These are phyloP conservation scores for Pestalotiopsis sp. DNA, from an alignment of 2,329 filamentous ascomycete species.

Conservation along the genomic window DNA sequence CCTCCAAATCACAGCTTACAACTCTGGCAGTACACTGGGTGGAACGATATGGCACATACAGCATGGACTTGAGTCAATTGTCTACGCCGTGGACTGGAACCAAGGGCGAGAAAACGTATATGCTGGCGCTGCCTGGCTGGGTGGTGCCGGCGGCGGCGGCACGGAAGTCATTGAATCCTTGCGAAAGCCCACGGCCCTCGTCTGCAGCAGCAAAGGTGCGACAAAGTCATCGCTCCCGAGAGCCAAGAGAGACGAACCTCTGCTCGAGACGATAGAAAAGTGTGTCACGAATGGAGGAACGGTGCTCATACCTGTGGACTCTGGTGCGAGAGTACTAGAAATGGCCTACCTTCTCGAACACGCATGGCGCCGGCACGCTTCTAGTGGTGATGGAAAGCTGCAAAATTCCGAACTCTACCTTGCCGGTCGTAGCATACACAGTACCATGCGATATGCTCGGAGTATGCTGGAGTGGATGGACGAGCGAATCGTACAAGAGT, in stretches of 20 bases:
- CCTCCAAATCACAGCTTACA: constrained; percentile 94
- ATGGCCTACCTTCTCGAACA: constrained; percentile 91
- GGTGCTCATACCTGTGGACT: constrained; percentile 91
- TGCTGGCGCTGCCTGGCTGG: constrained; percentile 90
- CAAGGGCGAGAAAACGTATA: constrained; percentile 96
- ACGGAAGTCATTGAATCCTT: constrained; percentile 93
- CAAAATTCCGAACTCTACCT: constrained; percentile 70
- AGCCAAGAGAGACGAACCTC: constrained; percentile 81
- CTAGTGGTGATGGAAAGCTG: constrained; percentile 50
- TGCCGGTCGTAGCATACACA: constrained; percentile 82
- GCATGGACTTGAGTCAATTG: constrained; percentile 92
- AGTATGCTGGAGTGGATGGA: constrained; percentile 99
- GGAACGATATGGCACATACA: constrained; percentile 99
- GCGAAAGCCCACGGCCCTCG: constrained; percentile 87
- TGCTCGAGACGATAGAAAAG: constrained; percentile 79
- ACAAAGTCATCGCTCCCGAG: constrained; percentile 71
- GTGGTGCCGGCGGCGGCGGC: constrained; percentile 76
- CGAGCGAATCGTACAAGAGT: constrained; percentile 88
- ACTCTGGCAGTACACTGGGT: constrained; percentile 91
- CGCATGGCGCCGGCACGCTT: constrained; percentile 75
- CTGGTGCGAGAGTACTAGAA: constrained; percentile 91
- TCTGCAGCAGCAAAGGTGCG: constrained; percentile 86
- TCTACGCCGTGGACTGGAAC: constrained; percentile 98
- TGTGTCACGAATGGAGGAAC: constrained; percentile 84
- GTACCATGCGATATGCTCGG: constrained; percentile 86